Evolutionary conservation across 352 stramenopile species (phyloP).

Genomic region (Globisporangium paddicum): DNA sequence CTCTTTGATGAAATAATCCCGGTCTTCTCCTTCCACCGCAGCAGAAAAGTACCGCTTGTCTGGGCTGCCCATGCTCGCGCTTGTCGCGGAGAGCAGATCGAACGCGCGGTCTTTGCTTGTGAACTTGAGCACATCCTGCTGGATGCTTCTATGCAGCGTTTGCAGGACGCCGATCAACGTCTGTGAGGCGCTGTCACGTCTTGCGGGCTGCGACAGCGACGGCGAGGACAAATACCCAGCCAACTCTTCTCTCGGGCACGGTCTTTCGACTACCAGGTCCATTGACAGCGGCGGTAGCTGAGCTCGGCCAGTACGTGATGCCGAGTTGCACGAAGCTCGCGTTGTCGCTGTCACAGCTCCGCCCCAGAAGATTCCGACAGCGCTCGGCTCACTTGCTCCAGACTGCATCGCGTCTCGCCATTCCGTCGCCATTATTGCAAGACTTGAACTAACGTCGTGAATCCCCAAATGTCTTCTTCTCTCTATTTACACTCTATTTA

Average conservation of each 20-base stretch:
- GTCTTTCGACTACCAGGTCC: neutral
- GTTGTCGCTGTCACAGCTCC: neutral
- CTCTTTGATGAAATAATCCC: slow-evolving; percentile 29
- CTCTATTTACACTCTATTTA: slow-evolving; percentile 6
- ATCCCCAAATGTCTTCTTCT: neutral
- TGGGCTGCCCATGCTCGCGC: neutral
- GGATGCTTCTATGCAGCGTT: slow-evolving; percentile 41
- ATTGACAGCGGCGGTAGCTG: neutral
- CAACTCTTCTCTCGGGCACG: neutral
- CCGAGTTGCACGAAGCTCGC: neutral
- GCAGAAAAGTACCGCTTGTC: slow-evolving; percentile 17
- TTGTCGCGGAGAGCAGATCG: slow-evolving; percentile 13
- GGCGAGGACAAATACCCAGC: neutral
- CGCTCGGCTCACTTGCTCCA: slow-evolving; percentile 3
- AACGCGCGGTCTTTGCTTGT: slow-evolving; percentile 22
- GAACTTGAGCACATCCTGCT: slow-evolving; percentile 29
- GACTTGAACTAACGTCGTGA: neutral
- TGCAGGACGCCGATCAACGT: slow-evolving; percentile 44
- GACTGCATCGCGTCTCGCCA: neutral
- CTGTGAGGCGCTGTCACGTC: slow-evolving; percentile 11
- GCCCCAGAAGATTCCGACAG: slow-evolving; percentile 34
- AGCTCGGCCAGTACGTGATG: neutral
- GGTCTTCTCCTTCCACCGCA: slow-evolving; percentile 28
- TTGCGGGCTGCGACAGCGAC: neutral
- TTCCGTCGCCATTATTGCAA: too few species aligned